Conservation (phyloP, 176 grass and related monocot genomes). For the Eleusine coracana region DNA sequence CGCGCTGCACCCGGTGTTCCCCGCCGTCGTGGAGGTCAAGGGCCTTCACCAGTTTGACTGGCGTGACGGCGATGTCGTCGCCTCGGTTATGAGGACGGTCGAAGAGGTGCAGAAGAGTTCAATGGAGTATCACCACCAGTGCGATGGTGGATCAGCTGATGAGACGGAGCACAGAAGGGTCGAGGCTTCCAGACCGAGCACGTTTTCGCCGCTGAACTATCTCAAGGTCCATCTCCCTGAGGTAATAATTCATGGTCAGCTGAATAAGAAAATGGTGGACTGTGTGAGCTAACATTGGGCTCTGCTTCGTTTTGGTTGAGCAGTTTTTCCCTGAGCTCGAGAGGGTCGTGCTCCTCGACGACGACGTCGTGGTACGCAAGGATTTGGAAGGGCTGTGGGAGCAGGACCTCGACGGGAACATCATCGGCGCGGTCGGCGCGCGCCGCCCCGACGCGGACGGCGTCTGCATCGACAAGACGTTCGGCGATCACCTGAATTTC, state of each 20-base stretch:
- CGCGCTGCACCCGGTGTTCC: slow-evolving; percentile 61
- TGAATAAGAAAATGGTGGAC: background rate
- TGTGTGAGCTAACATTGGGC: background rate
- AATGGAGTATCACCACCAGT: slow-evolving; percentile 26
- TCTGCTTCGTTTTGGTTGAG: slow-evolving; percentile 9
- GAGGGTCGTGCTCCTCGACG: slow-evolving; percentile 76
- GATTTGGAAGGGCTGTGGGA: slow-evolving; percentile 78
- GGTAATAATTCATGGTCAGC: slow-evolving; percentile 41
- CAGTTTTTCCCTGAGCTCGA: slow-evolving; percentile 88
- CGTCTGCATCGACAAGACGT: slow-evolving; percentile 59
- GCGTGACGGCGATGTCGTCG: slow-evolving; percentile 41
- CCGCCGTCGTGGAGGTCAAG: slow-evolving; percentile 81
- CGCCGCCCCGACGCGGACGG: slow-evolving; percentile 25
- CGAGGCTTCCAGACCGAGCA: slow-evolving; percentile 68
- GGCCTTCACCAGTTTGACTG: slow-evolving; percentile 93
- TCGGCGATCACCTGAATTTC: slow-evolving; percentile 77
- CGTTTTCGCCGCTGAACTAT: slow-evolving; percentile 82
- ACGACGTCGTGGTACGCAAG: slow-evolving; percentile 85
- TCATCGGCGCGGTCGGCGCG: slow-evolving; percentile 69
- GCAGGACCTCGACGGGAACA: slow-evolving; percentile 58
- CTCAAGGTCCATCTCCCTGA: slow-evolving; percentile 92
- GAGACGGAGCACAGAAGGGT: slow-evolving; percentile 56
- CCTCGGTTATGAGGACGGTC: slow-evolving; percentile 71
- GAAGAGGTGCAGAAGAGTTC: slow-evolving; percentile 67
- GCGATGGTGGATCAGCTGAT: slow-evolving; percentile 1